These are phyloP conservation scores for Vitis rotundifolia DNA, from an alignment of 164 flowering plant genomes.

Conservation along the genomic window DNA sequence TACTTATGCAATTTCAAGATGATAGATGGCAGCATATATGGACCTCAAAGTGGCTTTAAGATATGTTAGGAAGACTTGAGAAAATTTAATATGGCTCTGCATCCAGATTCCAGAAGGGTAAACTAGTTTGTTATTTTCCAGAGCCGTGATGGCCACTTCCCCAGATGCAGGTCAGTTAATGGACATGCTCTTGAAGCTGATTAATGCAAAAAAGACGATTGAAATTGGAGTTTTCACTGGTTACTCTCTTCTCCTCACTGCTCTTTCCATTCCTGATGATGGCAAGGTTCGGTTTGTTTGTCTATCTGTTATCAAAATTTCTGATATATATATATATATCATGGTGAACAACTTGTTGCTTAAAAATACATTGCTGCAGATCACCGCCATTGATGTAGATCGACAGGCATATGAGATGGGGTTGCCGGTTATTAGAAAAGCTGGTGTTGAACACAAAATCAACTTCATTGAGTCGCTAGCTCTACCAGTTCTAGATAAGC, in stretches of 20 bases:
- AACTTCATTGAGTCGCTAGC: constrained; percentile 37
- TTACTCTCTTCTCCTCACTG: constrained; percentile 55
- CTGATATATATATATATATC: background rate
- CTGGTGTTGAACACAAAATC: constrained; percentile 49
- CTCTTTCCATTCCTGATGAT: constrained; percentile 51
- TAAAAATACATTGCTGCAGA: constrained; percentile 16
- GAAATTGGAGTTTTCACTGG: constrained; percentile 67
- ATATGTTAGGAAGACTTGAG: too few species aligned
- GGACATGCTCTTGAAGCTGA: constrained; percentile 47
- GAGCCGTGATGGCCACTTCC: constrained; percentile 3
- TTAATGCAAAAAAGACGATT: constrained; percentile 48
- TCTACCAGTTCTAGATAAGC: constrained; percentile 20
- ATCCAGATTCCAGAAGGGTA: background rate
- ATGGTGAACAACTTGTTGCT: background rate
- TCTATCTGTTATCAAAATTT: background rate
- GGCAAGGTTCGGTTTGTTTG: constrained; percentile 27
- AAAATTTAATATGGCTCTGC: background rate
- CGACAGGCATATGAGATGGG: constrained; percentile 42
- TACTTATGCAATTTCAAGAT: too few species aligned
- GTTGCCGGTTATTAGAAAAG: constrained; percentile 44
- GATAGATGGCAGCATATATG: too few species aligned
- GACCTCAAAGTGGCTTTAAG: too few species aligned
- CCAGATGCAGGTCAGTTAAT: constrained; percentile 54
- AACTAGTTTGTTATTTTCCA: too few species aligned
- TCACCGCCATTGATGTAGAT: constrained; percentile 39